Conservation (phyloP, 805 yeast species). For the Cyberlindnera saturnus region DNA sequence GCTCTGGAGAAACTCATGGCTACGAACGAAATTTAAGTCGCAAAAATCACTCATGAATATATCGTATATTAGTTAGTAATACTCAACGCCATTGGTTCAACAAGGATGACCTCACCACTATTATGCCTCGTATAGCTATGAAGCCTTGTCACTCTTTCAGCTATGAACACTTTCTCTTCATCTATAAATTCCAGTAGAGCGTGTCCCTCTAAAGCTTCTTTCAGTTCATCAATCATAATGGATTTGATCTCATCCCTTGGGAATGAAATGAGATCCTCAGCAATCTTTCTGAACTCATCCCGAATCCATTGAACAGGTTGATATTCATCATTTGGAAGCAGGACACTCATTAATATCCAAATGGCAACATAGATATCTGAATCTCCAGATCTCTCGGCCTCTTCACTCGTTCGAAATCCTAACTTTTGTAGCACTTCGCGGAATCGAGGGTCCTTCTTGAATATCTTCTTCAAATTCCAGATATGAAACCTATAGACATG, state of each 20-base stretch:
- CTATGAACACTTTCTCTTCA: conserved; percentile 8
- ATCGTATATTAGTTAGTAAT: background rate
- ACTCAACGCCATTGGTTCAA: conserved; percentile 10
- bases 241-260: background rate
- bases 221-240: background rate
- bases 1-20: conserved; percentile 18
- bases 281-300: conserved; percentile 1
- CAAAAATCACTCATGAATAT: background rate
- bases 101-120: conserved; percentile 14
- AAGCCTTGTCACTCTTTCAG: conserved; percentile 8
- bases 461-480: conserved; percentile 44
- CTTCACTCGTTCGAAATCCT: conserved; percentile 41
- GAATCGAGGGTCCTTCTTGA: conserved; percentile 45
- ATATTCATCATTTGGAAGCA: conserved; percentile 7
- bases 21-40: background rate
- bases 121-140: conserved; percentile 16
- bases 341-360: conserved; percentile 14
- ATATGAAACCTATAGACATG: conserved; percentile 35
- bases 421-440: conserved; percentile 40
- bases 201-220: conserved; percentile 2
- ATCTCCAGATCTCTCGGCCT: conserved; percentile 36
- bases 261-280: background rate
- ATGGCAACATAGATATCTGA: conserved; percentile 26
- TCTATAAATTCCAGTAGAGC: conserved; percentile 5
- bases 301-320: conserved; percentile 16